Evolutionary conservation across 345 rosid genomes (phyloP).

Genomic region (Cardamine resedifolia): DNA sequence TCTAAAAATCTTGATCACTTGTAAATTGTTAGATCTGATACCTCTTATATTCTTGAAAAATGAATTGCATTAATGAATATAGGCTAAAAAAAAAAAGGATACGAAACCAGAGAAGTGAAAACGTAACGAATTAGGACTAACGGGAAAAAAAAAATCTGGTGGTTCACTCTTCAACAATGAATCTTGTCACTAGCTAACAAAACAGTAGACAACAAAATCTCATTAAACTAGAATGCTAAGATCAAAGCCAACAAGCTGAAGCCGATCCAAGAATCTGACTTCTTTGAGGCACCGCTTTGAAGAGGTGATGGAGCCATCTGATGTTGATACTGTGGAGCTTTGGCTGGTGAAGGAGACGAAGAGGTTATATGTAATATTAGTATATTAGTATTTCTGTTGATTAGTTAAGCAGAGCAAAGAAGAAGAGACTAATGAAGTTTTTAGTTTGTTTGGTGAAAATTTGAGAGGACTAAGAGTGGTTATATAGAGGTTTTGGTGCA

Average conservation of each 20-base stretch:
- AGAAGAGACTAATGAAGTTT: not conserved
- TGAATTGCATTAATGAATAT: not conserved
- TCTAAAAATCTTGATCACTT: not conserved
- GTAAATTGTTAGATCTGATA: no score
- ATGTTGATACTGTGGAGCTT: not conserved
- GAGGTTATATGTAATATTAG: no score
- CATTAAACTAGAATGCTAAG: not conserved
- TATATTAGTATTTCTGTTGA: no score
- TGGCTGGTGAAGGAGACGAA: constrained; percentile 8
- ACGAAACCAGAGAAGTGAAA: no score
- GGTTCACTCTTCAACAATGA: not conserved
- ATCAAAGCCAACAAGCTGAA: not conserved
- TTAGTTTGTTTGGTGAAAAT: not conserved
- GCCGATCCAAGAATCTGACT: constrained; percentile 7
- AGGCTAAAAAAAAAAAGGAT: not conserved
- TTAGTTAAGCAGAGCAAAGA: no score
- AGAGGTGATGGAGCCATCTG: not conserved
- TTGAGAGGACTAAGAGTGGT: not conserved
- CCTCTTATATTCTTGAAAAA: not conserved
- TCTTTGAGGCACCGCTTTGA: not conserved
- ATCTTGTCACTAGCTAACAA: no score
- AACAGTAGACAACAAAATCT: no score
- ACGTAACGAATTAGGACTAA: no score
- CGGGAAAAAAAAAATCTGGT: not conserved
- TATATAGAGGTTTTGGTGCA: not conserved